Percentiles rank a stretch among this genome's conserved stretches.
phyloP scores from a whole-genome alignment of 768 basidiomycete species.

The Gymnopilus junonius region DNA sequence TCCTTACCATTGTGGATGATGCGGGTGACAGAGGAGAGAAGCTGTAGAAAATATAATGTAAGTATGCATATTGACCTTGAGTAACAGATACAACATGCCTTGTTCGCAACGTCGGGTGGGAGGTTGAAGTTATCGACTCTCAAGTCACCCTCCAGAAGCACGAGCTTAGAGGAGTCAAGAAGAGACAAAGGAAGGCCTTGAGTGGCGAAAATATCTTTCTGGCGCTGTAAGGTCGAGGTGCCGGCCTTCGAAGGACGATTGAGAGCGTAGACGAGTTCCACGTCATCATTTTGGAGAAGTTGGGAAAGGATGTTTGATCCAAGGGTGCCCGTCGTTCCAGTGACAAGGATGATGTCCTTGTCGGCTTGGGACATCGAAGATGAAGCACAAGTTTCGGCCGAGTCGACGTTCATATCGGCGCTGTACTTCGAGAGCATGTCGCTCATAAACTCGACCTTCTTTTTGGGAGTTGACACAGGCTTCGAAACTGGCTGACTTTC shows the following conservation, averaged over 20 bases:
- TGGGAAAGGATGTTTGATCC: constrained; percentile 37
- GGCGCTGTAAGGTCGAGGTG: background rate
- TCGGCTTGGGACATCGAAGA: background rate
- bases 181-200: constrained; percentile 17
- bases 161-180: constrained; percentile 5
- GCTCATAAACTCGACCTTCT: constrained; percentile 15
- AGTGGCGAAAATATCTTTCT: background rate
- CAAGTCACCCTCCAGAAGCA: constrained; percentile 36
- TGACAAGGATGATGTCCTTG: constrained; percentile 32
- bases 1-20: constrained; percentile 26
- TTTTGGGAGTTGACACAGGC: constrained; percentile 3
- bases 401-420: background rate
- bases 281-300: constrained; percentile 27
- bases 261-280: constrained; percentile 37
- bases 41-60: background rate
- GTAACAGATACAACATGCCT: background rate
- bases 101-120: background rate
- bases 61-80: background rate
- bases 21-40: constrained; percentile 27
- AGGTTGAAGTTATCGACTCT: constrained; percentile 29
- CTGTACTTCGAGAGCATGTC: constrained; percentile 14
- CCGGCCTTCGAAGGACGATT: constrained; percentile 23
- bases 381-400: background rate
- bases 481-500: constrained; percentile 5
- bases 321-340: constrained; percentile 42